Evolutionary conservation across 257 asterid genomes (phyloP), one percentile per base, ranked within the genome.

Genomic region (Rehmannia glutinosa): DNA sequence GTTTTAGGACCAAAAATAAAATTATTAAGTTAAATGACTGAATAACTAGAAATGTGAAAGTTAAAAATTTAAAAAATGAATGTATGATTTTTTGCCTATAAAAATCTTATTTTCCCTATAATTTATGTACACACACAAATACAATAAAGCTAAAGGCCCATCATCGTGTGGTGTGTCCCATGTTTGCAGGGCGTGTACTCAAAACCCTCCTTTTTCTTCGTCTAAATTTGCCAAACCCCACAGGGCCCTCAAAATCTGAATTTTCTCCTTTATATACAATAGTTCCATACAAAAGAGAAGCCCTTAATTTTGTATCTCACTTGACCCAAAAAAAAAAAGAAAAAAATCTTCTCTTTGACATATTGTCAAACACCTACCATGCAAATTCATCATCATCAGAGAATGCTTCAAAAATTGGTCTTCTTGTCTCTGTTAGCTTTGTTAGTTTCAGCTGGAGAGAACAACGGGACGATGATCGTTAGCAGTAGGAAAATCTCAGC

Each of bases 221-320:
- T 28, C 32, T 12, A 69, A 50, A 24, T 59, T 47, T 58, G 43
- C 27, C 43, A 4, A 66, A 42, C 3, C 36, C 59, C 56, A 47
- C n/a, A n/a, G n/a, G n/a, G 61, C 73, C 77, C 74, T 58, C 67
- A 65, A 76, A 70, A 76, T 51, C 77, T 59, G 72, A 62, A 39
- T 32, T 32, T 32, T 8, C 63, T 38, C 70, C 64, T 49, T 55
- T 66, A 47, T 62, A 32, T 69, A 43, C 41, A n/a, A 17, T 39
- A 47, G 5, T 8, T 38, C 42, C 27, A 36, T 15, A 28, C 59
- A 39, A 36, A 68, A 72, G 30, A 72, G 65, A 38, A 36, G 17
- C 50, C 50, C 57, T 58, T 58, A 35, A 23, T 21, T 19, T 33
- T 33, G 41, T 49, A 38, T n/a, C n/a, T n/a, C n/a, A n/a, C n/a